Conservation (phyloP, 306 rosid genomes). For the Notholithocarpus densiflorus region DNA sequence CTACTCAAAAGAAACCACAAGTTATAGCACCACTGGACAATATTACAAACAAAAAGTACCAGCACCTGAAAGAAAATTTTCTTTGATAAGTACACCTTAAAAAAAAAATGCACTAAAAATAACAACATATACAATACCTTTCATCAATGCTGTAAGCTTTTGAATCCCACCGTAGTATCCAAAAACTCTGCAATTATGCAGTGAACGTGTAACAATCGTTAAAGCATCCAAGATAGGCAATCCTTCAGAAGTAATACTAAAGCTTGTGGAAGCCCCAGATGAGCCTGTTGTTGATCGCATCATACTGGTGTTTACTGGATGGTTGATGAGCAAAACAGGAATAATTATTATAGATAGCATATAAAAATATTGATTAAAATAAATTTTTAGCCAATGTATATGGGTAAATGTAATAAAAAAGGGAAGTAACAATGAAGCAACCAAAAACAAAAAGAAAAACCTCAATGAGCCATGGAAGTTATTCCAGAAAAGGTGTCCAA, state of each 20-base stretch:
- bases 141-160: slow-evolving; percentile 87
- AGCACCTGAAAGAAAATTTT: not conserved
- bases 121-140: slow-evolving; percentile 51
- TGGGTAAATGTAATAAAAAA: not conserved
- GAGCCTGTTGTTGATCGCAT: slow-evolving; percentile 51
- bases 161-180: slow-evolving; percentile 91
- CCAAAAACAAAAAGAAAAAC: not conserved
- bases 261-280: slow-evolving; percentile 54
- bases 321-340: slow-evolving; percentile 21
- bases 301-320: slow-evolving; percentile 61
- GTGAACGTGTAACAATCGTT: slow-evolving; percentile 64
- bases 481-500: not conserved
- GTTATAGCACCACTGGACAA: not conserved
- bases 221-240: slow-evolving; percentile 71
- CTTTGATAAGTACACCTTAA: no score
- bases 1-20: not conserved
- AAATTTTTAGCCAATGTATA: not conserved
- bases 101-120: not conserved
- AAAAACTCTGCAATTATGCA: slow-evolving; percentile 87
- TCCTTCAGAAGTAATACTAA: slow-evolving; percentile 74
- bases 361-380: not conserved
- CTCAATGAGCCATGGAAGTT: no score
- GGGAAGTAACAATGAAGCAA: not conserved
- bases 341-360: slow-evolving; percentile 28
- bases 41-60: not conserved